A percentile compares a stretch with the other conserved stretches of the same genome.
Conservation (phyloP, 2,329 filamentous ascomycete species). For the Alternaria burnsii region DNA sequence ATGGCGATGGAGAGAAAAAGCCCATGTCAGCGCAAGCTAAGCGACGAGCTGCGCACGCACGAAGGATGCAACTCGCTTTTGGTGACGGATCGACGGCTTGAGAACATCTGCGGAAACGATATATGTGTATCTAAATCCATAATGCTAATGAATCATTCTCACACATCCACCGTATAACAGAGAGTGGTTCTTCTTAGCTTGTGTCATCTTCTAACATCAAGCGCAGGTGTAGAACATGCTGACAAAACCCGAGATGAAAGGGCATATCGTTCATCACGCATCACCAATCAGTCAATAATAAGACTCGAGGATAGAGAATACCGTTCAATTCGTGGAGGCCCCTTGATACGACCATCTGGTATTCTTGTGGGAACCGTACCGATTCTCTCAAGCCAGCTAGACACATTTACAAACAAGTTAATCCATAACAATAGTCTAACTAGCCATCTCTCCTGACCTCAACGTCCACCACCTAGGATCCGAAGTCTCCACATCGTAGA, state of each 20-base stretch:
- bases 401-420: background rate
- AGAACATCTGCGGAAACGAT: background rate
- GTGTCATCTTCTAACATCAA: background rate
- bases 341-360: background rate
- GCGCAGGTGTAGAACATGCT: background rate
- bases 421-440: background rate
- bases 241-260: background rate
- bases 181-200: background rate
- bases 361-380: background rate
- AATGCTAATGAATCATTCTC: background rate
- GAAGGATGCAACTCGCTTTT: slow-evolving; percentile 39
- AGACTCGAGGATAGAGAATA: background rate
- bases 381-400: background rate
- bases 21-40: slow-evolving; percentile 36
- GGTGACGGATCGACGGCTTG: slow-evolving; percentile 5
- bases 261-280: background rate
- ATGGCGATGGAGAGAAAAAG: background rate
- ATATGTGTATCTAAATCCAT: background rate
- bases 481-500: background rate
- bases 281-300: background rate
- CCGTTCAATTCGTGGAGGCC: too few relatives aligned
- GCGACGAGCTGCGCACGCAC: slow-evolving; percentile 35
- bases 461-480: background rate
- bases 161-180: background rate
- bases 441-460: background rate